Conservation (phyloP, 208 protist genomes). For the Acanthamoeba royreba region DNA sequence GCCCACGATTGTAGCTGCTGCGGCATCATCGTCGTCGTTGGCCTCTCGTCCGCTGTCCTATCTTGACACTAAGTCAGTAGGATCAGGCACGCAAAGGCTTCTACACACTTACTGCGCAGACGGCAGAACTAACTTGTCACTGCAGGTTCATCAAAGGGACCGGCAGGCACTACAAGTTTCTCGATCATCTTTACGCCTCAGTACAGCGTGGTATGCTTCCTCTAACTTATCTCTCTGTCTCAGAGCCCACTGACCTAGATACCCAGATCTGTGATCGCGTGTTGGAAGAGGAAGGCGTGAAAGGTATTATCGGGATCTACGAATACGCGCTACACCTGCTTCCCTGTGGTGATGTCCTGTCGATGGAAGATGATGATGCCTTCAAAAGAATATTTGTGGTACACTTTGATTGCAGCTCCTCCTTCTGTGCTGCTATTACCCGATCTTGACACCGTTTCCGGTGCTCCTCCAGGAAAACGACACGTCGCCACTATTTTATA, state of each 20-base stretch:
- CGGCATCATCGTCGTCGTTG: not conserved
- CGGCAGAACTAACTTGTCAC: no score
- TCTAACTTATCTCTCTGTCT: not conserved
- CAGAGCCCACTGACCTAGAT: not conserved
- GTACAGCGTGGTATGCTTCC: not conserved
- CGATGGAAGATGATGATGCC: not conserved
- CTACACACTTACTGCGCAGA: not conserved
- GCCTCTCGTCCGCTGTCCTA: not conserved
- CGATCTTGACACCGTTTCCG: not conserved
- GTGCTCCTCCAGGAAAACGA: not conserved
- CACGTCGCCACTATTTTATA: not conserved
- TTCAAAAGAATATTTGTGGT: not conserved
- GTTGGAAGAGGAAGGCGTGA: not conserved
- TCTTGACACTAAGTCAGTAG: not conserved
- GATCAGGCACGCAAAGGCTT: not conserved
- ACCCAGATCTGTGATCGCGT: not conserved
- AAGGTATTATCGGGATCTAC: not conserved
- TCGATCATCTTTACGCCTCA: not conserved
- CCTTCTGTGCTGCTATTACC: not conserved
- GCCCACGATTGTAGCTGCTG: not conserved
- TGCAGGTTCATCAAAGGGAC: not conserved
- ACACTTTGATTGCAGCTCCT: not conserved
- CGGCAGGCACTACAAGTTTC: not conserved
- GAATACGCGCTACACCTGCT: not conserved
- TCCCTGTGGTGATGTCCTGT: not conserved